Evolutionary conservation across 768 basidiomycete genomes (phyloP), one percentile per base, ranked within the genome.

Genomic region (Solioccasus polychromus): DNA sequence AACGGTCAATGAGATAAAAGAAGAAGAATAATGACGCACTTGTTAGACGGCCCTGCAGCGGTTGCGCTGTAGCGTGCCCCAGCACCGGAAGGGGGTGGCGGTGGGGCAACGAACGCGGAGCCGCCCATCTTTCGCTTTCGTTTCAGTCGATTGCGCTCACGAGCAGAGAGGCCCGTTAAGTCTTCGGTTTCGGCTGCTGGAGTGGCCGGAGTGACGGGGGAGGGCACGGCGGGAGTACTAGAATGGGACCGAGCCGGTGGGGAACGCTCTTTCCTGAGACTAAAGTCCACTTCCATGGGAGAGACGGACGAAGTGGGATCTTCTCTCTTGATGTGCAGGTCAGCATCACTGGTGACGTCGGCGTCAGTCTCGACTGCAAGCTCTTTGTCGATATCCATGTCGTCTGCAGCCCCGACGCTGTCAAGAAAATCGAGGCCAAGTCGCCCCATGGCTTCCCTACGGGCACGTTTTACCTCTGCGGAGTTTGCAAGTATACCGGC

Each of bases 101-200:
- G 70, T 4, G 82, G 83, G 2, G 85, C 79, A 11, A 92, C 90
- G 55, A 91, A 91, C 1, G 87, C 88, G 25, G 83, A 71, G 59
- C 86, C 89, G 4, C 91, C 93, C 4, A 78, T 76, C 59, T 94
- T 96, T 45, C 94, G 86, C 62, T 98, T 98, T 23, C 96, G 79
- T 66, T 99, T 99, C 25, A 98, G 71, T 37, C 94, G 80, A 62
- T 96, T 96, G 25, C 88, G 81, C 67, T 98, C 95, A 43, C 96
- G 82, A 10, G 92, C 92, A 25, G 93, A 96, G 35, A 98, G 70
- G 6, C 77, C 78, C 34, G 59, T 69, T 4, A 72, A 50, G 51
- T 84, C 81, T 11, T 69, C 50, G 8, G 50, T 23, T 34, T 82
- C 78, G 10, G 29, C 26, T 0, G 66, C 65, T 4, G 70, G 65